Conservation (phyloP, 257 asterid species). For the Solanum microdontum region DNA sequence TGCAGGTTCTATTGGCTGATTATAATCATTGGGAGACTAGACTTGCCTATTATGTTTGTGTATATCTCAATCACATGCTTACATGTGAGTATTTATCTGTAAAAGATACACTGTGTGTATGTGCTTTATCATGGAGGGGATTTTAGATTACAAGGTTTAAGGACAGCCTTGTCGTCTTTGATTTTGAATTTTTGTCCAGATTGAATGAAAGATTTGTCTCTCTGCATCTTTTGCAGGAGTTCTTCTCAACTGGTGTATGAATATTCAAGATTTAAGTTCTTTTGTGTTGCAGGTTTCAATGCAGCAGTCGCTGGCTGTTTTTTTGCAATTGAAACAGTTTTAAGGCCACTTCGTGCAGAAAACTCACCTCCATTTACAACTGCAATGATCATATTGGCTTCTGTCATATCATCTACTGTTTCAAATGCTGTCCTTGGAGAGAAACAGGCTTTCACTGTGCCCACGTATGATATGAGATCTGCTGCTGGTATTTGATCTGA, state of each 20-base stretch:
- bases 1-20: background rate
- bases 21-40: background rate
- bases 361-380: constrained; percentile 99
- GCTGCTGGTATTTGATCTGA: constrained; percentile 96
- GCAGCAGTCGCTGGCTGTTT: constrained; percentile 99
- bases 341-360: constrained; percentile 96
- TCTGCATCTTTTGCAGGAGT: background rate
- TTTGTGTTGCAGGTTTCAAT: constrained; percentile 65
- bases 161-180: background rate
- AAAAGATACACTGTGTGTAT: background rate
- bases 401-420: constrained; percentile 96
- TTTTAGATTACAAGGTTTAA: background rate
- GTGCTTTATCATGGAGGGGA: background rate
- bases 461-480: constrained; percentile 98
- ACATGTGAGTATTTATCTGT: background rate
- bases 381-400: constrained; percentile 96
- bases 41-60: background rate
- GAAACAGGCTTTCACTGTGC: constrained; percentile 97
- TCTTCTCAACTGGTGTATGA: background rate
- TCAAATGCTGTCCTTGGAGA: constrained; percentile 99
- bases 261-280: background rate
- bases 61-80: background rate
- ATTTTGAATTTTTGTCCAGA: background rate
- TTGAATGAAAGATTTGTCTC: background rate
- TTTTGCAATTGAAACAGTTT: constrained; percentile 97